A percentile compares a stretch with the other conserved stretches of the same genome.
Evolutionary conservation across 208 protist genomes (phyloP).

Genomic region (Phytomonas serpens): DNA sequence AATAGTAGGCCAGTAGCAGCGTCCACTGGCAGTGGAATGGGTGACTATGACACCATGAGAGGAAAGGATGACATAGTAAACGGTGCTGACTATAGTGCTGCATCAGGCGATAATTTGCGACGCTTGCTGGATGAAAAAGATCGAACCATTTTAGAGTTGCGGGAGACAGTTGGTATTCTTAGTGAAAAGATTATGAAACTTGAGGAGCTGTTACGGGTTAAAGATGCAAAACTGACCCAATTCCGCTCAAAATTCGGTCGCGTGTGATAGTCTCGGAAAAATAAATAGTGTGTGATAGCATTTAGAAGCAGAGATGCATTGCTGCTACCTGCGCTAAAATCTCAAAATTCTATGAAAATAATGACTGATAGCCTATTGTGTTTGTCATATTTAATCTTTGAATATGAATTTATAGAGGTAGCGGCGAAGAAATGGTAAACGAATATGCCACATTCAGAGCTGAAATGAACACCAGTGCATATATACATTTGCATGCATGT

Average conservation of each 20-base stretch:
- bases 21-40: neutral
- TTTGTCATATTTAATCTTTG: neutral
- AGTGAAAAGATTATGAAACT: slow-evolving; percentile 93
- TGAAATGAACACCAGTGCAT: slow-evolving; percentile 1
- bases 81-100: neutral
- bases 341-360: neutral
- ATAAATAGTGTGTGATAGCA: neutral
- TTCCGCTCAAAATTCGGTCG: slow-evolving; percentile 66
- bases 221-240: slow-evolving; percentile 91
- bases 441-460: neutral
- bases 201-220: slow-evolving; percentile 93
- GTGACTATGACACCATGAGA: neutral
- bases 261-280: slow-evolving; percentile 5
- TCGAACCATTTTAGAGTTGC: slow-evolving; percentile 83
- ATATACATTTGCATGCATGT: neutral
- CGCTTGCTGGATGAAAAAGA: slow-evolving; percentile 87
- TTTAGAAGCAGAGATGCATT: neutral
- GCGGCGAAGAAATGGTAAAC: neutral
- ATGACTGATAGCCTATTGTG: neutral
- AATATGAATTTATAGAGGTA: neutral
- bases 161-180: slow-evolving; percentile 84
- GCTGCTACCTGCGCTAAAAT: neutral
- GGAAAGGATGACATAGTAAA: neutral
- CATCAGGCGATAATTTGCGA: slow-evolving; percentile 13
- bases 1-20: neutral